phyloP scores from a whole-genome alignment of 2,329 filamentous ascomycete species.

The Clonostachys solani region DNA sequence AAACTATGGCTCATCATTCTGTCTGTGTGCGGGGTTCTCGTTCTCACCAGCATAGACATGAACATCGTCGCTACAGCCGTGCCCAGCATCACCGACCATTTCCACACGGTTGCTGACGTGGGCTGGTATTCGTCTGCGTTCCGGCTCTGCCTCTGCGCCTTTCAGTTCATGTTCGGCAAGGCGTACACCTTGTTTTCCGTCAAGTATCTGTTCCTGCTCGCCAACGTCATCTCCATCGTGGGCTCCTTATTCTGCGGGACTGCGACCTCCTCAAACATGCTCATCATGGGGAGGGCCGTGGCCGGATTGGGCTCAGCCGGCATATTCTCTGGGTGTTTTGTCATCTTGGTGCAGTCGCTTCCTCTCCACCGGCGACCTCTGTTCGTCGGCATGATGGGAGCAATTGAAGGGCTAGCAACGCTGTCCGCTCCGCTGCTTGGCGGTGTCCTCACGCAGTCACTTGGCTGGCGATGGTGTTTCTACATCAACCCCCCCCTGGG shows the following conservation, averaged over 20 bases:
- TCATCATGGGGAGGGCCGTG: constrained; percentile 55
- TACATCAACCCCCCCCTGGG: constrained; percentile 16
- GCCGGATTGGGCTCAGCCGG: constrained; percentile 53
- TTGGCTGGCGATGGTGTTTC: constrained; percentile 8
- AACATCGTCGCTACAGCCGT: constrained; percentile 45
- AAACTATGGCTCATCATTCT: too few relatives aligned
- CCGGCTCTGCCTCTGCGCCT: constrained; percentile 13
- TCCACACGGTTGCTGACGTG: constrained; percentile 46
- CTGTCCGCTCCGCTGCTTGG: constrained; percentile 44
- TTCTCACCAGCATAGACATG: too few relatives aligned
- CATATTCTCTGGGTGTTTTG: constrained; percentile 31
- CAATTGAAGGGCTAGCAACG: constrained; percentile 39
- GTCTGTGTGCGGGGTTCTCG: too few relatives aligned
- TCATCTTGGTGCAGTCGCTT: background rate
- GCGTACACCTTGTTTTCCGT: constrained; percentile 50
- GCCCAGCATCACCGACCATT: constrained; percentile 1
- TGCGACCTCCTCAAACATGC: constrained; percentile 45
- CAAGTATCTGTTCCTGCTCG: constrained; percentile 40
- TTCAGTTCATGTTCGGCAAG: constrained; percentile 46
- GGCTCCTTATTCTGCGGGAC: constrained; percentile 51
- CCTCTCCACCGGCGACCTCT: too few relatives aligned
- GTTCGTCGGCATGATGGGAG: too few relatives aligned
- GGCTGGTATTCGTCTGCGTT: constrained; percentile 62
- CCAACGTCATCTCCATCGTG: constrained; percentile 47
- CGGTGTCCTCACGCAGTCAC: constrained; percentile 33